Base-by-base conservation (phyloP, 140 eudicot genomes). In the Erigeron philadelphicus region DNA sequence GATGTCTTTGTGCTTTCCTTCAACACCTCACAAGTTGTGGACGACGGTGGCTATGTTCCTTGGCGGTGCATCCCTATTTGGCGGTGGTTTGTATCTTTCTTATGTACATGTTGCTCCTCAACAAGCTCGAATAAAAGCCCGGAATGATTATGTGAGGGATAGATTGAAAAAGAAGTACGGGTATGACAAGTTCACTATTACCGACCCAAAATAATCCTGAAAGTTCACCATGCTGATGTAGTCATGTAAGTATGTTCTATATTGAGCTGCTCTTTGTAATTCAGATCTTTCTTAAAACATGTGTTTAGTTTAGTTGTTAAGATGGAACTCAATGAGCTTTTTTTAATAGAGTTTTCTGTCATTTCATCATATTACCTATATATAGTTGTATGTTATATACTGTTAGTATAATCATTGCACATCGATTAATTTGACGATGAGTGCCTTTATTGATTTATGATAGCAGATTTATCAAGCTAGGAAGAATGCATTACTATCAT, bases 41-140 rank as follows among this genome's bases (percentile, higher is more conserved):
- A 70, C 76, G 78, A 86, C 92, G 0, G 57, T 80, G 7, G 90
- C 85, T 13, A 56, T 70, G 76, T 91, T 91, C 66, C 35, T 91
- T 16, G 76, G 78, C 7, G 95, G 96, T 52, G 77, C 78, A 11
- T 71, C 86, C n/a, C 57, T 88, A 19, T 88, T 91, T 72, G 91
- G 68, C 15, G 81, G 72, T 74, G 95, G 97, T 68, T 62, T 84
- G 79, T 87, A 91, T 84, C 89, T 84, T 67, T 91, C 88, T 2
- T 72, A 91, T 65, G 84, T 77, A 45, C 80, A 88, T 71, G 76
- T 79, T 70, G 96, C 92, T 15, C 97, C 96, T 68, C 96, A 88
- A 73, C 92, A 88, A 84, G 96, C 97, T 76, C 81, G 92, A 65
- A 77, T 81, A 66, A 63, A 86, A 81, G 95, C 92, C 60, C 86